Base-by-base conservation (phyloP, 169 alveolate genomes). In the Plasmodium yoelii region DNA sequence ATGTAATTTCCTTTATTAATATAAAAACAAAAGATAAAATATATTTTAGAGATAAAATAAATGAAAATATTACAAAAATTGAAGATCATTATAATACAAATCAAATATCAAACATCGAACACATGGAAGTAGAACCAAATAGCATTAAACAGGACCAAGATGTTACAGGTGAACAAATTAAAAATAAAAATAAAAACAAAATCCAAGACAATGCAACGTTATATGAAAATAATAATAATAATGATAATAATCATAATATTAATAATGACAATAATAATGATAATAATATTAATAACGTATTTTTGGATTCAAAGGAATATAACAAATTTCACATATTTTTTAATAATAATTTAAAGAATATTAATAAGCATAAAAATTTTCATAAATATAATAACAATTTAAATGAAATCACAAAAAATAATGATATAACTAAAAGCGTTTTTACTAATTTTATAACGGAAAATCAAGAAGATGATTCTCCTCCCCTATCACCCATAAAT, bases 401-500 rank as follows among this genome's bases (percentile, higher is more conserved):
- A 65, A 13, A 65, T 42, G n/a, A 1, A 15, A 64, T n/a, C 7
- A 28, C 12, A 6, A 61, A 34, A 44, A 60, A 15, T 24, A 26
- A 42, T 15, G 47, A 19, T 28, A 68, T n/a, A 15, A 34, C 3
- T 19, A 71, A 49, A 49, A 18, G 26, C 8, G 6, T 0, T 18
- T 60, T 51, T 24, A 19, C 26, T 22, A 71, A 12, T 26, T 71
- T 71, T 19, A 1, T 34, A 55, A 49, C 49, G 8, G 12, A 49
- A 71, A 55, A 53, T 8, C 7, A 10, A 6, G 19, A 13, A 49
- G 64, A 51, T 2, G 5, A 56, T 22, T n/a, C 18, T 26, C 47
- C n/a, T 22, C 47, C n/a, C 12, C 12, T 18, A 39, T 2, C 34
- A 12, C 77, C 88, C 7, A 75, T 75, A 59, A 75, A 75, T 63